Conservation (phyloP, 345 rosid genomes). For the Excoecaria agallocha region DNA sequence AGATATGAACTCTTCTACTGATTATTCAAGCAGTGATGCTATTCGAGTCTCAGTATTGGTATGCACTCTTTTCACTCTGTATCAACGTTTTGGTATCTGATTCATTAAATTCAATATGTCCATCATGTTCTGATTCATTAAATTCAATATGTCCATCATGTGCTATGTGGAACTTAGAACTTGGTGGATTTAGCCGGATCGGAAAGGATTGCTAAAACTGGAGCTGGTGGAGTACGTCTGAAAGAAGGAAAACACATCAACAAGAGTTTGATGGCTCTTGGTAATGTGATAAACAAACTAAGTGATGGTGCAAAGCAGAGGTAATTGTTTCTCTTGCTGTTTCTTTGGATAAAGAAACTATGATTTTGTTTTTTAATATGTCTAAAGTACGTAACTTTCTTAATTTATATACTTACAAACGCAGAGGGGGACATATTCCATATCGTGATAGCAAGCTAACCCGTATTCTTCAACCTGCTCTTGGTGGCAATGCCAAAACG, state of each 20-base stretch:
- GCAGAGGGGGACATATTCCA: conserved; percentile 92
- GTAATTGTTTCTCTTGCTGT: conserved; percentile 33
- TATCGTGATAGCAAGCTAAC: conserved; percentile 98
- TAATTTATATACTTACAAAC: conserved; percentile 19
- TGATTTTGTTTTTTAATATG: conserved; percentile 35
- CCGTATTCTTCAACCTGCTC: conserved; percentile 96
- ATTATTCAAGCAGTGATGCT: conserved; percentile 50
- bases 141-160: conserved; percentile 9
- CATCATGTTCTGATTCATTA: conserved; percentile 10
- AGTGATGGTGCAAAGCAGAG: conserved; percentile 78
- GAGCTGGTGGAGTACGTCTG: conserved; percentile 89
- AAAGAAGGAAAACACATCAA: conserved; percentile 92
- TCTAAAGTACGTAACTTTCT: conserved; percentile 24
- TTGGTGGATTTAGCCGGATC: conserved; percentile 97
- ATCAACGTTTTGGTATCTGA: background rate
- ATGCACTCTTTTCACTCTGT: conserved; percentile 22
- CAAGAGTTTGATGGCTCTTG: conserved; percentile 95
- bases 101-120: conserved; percentile 12
- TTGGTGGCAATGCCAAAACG: conserved; percentile 96
- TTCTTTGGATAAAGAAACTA: background rate
- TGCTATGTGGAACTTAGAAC: conserved; percentile 47
- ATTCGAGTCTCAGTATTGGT: conserved; percentile 91
- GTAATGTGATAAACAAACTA: conserved; percentile 91
- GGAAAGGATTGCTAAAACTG: conserved; percentile 88
- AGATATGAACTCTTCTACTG: conserved; percentile 35